Base-by-base conservation (phyloP, 768 basidiomycete species). In the Collybia sp. region DNA sequence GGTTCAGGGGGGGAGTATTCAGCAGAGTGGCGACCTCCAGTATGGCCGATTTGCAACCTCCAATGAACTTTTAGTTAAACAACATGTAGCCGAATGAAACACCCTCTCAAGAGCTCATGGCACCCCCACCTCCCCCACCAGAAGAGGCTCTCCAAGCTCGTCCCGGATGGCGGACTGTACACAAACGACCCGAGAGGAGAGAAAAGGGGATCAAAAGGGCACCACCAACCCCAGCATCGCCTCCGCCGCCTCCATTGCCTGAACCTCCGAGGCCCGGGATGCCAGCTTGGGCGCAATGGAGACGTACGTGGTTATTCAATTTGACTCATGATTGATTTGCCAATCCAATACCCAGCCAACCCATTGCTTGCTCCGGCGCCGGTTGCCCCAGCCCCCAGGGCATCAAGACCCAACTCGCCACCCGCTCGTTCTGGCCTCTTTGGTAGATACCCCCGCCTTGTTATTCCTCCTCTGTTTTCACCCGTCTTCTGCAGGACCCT, bases 281-380 rank as follows among this genome's bases (percentile, higher is more conserved):
- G 20, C 86, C 87, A n/a, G 78, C 88, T 1, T 91, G 88, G 88
- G 80, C 88, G 0, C 86, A 89, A 54, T 91, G 88, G 88, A 74
- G 82, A 70, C 88, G 88, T 91, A 59, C 44, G 79, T 72, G 6
- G 10, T 18, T 12, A 40, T 40, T 31, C 32, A 3, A 42, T 33
- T 38, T 34, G 44, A 16, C 9, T 37, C 41, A 18, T 17, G 42
- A 16, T n/a, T 50, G 34, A 48, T n/a, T n/a, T 30, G 37, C 11
- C 10, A 39, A 11, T 17, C 6, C 31, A 40, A 42, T 30, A 12
- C 43, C 6, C 55, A 88, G 86, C 87, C 3, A 86, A 87, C 55
- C 83, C 85, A 2, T 58, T 80, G 5, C 56, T 85, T 8, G 70
- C 76, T 1, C 83, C 84, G 0, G 63, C 69, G 2, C 67, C 76